phyloP scores from a whole-genome alignment of 805 yeast genomes.

The Nakazawaea ernobii region DNA sequence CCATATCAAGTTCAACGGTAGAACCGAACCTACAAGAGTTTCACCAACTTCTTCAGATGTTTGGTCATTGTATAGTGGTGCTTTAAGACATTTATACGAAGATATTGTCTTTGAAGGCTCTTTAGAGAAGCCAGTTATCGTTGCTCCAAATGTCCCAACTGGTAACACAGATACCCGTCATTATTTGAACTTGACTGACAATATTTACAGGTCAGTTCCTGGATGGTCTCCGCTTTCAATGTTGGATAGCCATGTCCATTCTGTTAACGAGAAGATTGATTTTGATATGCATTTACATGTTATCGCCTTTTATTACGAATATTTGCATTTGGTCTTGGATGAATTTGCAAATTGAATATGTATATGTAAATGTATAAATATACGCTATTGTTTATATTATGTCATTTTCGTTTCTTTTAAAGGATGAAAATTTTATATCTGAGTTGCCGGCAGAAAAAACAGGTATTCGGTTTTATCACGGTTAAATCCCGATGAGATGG shows the following conservation, averaged over 20 bases:
- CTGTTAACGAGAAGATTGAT: conserved; percentile 53
- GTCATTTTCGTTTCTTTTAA: too few relatives aligned
- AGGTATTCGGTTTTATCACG: too few relatives aligned
- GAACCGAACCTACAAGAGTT: conserved; percentile 33
- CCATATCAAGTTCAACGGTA: conserved; percentile 13
- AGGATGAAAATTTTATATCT: too few relatives aligned
- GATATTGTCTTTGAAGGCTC: conserved; percentile 35
- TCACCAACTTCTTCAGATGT: conserved; percentile 29
- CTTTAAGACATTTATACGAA: conserved; percentile 48
- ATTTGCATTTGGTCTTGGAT: conserved; percentile 24
- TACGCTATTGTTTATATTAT: too few relatives aligned
- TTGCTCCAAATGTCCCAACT: conserved; percentile 46
- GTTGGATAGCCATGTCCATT: conserved; percentile 38
- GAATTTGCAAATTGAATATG: conserved; percentile 9
- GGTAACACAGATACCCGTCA: conserved; percentile 61
- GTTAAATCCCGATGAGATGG: too few relatives aligned
- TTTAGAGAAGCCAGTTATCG: conserved; percentile 18
- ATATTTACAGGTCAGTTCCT: conserved; percentile 54
- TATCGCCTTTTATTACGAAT: conserved; percentile 48
- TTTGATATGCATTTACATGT: conserved; percentile 50
- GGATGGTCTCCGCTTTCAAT: conserved; percentile 20
- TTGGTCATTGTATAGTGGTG: conserved; percentile 43
- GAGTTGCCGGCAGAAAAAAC: too few relatives aligned
- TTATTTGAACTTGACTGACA: conserved; percentile 51
- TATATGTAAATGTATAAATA: too few relatives aligned